Evolutionary conservation across 1,284 basidiomycete species (phyloP).

Genomic region (Microstroma glucosiphilum): DNA sequence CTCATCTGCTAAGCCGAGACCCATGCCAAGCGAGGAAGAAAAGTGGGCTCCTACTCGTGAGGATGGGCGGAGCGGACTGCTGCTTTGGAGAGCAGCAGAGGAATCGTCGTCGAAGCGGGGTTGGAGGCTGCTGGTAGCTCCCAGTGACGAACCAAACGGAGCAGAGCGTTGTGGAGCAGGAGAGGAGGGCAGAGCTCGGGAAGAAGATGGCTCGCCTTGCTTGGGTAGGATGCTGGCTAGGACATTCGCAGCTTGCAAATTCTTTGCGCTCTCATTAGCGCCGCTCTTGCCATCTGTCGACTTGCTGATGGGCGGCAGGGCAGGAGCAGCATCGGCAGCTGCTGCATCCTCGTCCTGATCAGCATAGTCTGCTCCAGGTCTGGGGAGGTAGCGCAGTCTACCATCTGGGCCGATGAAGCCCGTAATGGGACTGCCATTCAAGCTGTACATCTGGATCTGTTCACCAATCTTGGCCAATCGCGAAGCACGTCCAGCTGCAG

Average conservation of each 20-base stretch:
- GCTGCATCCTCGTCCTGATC: neutral
- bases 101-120: neutral
- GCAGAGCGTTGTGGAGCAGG: neutral
- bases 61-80: neutral
- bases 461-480: slow-evolving; percentile 30
- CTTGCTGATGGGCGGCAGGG: neutral
- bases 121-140: neutral
- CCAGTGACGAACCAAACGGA: neutral
- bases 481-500: slow-evolving; percentile 17
- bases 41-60: neutral
- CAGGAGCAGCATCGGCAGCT: neutral
- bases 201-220: no score
- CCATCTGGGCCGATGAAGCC: slow-evolving; percentile 34
- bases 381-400: slow-evolving; percentile 15
- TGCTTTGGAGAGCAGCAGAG: neutral
- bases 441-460: slow-evolving; percentile 24
- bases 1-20: neutral
- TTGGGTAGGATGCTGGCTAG: neutral
- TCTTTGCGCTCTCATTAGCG: no score
- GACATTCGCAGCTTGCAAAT: neutral
- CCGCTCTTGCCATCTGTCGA: neutral
- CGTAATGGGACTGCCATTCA: slow-evolving; percentile 33
- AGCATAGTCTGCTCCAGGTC: slow-evolving; percentile 3
- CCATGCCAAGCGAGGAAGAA: neutral
- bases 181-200: neutral